phyloP scores from a whole-genome alignment of 805 yeast species.

The Priceomyces fermenticarens region DNA sequence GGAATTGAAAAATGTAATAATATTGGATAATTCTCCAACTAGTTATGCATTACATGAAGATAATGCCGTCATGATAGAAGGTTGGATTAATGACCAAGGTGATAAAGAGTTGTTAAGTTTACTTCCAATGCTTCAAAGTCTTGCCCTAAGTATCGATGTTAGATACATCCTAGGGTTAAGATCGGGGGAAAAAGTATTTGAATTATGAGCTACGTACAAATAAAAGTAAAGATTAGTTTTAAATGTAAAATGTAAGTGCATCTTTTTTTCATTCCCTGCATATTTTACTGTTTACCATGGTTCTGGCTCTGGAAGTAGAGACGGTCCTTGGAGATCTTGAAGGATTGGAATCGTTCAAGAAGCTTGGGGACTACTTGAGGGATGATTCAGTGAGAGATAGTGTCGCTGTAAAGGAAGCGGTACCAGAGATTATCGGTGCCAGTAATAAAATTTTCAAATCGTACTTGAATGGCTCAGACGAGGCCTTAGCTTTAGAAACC shows the following conservation, averaged over 20 bases:
- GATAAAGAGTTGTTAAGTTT: conserved; percentile 80
- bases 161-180: conserved; percentile 72
- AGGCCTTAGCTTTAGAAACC: conserved; percentile 12
- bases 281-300: no score
- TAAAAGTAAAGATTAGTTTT: no score
- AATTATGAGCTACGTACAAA: conserved; percentile 15
- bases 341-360: conserved; percentile 3
- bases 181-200: conserved; percentile 65
- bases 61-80: conserved; percentile 91
- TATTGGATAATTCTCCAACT: conserved; percentile 91
- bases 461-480: neutral
- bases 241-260: no score
- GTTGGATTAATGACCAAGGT: conserved; percentile 97
- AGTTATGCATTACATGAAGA: conserved; percentile 80
- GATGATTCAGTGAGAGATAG: conserved; percentile 16
- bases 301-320: no score
- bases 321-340: no score
- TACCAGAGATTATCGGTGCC: conserved; percentile 5
- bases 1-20: conserved; percentile 67
- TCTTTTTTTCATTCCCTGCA: no score
- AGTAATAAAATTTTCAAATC: conserved; percentile 2
- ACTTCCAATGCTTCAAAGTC: conserved; percentile 72
- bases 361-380: conserved; percentile 19
- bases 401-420: conserved; percentile 5
- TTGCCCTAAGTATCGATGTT: conserved; percentile 82